Evolutionary conservation across 1,284 basidiomycete species (phyloP).

Genomic region (Naganishia liquefaciens): DNA sequence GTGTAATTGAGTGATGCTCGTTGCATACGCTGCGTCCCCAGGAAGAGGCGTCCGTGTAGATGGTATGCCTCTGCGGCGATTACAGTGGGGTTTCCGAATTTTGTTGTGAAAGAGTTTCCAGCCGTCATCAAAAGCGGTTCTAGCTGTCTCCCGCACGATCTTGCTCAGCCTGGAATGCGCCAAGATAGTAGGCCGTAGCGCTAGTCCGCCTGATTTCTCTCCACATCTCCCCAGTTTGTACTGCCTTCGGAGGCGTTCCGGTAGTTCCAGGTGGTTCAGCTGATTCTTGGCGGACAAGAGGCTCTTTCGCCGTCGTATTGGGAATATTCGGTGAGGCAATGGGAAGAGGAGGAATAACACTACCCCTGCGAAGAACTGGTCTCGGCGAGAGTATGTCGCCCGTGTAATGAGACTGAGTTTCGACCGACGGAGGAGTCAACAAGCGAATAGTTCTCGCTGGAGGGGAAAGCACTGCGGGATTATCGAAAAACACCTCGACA

Average conservation of each 20-base stretch:
- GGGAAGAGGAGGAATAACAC: slow-evolving; percentile 6
- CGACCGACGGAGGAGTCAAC: slow-evolving; percentile 1
- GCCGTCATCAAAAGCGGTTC: not conserved
- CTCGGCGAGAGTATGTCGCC: slow-evolving; percentile 12
- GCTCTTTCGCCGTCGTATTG: not conserved
- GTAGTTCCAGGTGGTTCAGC: not conserved
- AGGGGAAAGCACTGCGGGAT: slow-evolving; percentile 2
- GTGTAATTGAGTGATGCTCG: too few species aligned
- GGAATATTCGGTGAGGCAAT: not conserved
- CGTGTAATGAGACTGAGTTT: not conserved
- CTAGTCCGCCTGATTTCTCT: slow-evolving; percentile 13
- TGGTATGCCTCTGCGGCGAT: too few species aligned
- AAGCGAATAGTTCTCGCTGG: slow-evolving; percentile 2
- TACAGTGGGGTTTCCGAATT: too few species aligned
- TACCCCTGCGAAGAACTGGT: slow-evolving; percentile 10
- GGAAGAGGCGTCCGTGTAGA: too few species aligned
- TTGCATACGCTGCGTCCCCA: too few species aligned
- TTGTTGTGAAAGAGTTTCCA: too few species aligned
- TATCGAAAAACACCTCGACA: not conserved
- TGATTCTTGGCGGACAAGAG: not conserved
- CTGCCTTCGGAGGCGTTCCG: slow-evolving; percentile 5
- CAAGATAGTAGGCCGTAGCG: slow-evolving; percentile 15
- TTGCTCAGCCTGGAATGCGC: not conserved
- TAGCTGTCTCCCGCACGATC: not conserved
- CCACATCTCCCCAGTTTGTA: slow-evolving; percentile 15